Conservation (phyloP, 2,329 filamentous ascomycete genomes). For the Xylariales sp. region DNA sequence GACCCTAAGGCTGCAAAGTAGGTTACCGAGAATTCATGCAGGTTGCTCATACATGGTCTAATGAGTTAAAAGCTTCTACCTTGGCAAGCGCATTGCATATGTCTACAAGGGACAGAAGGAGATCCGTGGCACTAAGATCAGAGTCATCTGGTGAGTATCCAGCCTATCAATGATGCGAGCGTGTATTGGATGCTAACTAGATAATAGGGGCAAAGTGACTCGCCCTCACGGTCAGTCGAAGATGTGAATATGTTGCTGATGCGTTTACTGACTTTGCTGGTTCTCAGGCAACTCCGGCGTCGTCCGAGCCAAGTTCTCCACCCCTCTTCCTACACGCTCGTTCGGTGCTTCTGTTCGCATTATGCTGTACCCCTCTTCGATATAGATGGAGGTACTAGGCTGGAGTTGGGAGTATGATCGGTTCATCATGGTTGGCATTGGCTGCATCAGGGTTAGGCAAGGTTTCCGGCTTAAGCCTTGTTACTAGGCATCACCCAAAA, state of each 20-base stretch:
- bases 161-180: not conserved
- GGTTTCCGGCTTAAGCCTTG: conserved; percentile 57
- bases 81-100: conserved; percentile 98
- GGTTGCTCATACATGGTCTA: conserved; percentile 35
- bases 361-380: conserved; percentile 98
- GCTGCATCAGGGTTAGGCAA: conserved; percentile 62
- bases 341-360: conserved; percentile 96
- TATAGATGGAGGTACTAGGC: conserved; percentile 75
- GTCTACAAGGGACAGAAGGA: conserved; percentile 97
- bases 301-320: conserved; percentile 96
- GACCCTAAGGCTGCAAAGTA: conserved; percentile 89
- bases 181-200: conserved; percentile 24
- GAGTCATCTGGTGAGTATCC: conserved; percentile 78
- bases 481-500: conserved; percentile 53
- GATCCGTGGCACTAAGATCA: conserved; percentile 97
- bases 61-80: conserved; percentile 78
- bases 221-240: conserved; percentile 79
- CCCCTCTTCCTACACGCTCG: conserved; percentile 94
- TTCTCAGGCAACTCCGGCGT: conserved; percentile 90
- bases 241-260: not conserved
- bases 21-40: conserved; percentile 50
- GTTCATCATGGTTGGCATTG: conserved; percentile 65
- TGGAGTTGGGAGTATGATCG: conserved; percentile 72
- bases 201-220: conserved; percentile 84
- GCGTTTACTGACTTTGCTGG: conserved; percentile 33